phyloP scores from a whole-genome alignment of 1,139 yeast genomes.

The Hemisphaericaspora subhashii region DNA sequence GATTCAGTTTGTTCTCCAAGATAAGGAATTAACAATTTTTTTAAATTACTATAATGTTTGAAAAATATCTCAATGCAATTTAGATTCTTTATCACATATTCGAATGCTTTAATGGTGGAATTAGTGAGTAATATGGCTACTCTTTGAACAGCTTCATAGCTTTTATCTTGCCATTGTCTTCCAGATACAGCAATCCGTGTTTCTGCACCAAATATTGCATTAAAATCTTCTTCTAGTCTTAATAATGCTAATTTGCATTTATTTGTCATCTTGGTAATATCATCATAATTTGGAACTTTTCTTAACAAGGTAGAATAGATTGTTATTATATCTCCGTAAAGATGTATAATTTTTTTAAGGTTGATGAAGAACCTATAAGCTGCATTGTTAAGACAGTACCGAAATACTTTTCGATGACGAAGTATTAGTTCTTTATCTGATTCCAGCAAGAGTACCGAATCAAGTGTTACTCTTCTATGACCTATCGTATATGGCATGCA shows the following conservation, averaged over 20 bases:
- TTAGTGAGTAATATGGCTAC: conserved; percentile 21
- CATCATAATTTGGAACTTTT: conserved; percentile 46
- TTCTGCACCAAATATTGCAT: conserved; percentile 26
- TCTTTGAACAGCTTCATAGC: conserved; percentile 28
- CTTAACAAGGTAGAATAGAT: conserved; percentile 41
- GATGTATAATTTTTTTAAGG: conserved; percentile 35
- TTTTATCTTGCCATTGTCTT: conserved; percentile 27
- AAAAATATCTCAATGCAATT: conserved; percentile 38
- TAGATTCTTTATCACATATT: conserved; percentile 23
- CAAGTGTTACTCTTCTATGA: conserved; percentile 26
- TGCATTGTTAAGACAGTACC: conserved; percentile 35
- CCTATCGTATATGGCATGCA: conserved; percentile 43
- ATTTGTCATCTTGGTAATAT: conserved; percentile 37
- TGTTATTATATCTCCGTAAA: conserved; percentile 39
- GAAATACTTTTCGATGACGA: conserved; percentile 32
- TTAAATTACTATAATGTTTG: conserved; percentile 37
- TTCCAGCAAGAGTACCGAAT: conserved; percentile 19
- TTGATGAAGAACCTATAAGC: conserved; percentile 28
- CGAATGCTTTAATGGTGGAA: conserved; percentile 24
- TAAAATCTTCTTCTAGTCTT: conserved; percentile 35
- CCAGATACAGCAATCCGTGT: background rate
- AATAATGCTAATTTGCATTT: conserved; percentile 24
- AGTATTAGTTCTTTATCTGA: conserved; percentile 28
- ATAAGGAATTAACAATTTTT: conserved; percentile 39
- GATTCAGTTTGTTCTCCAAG: conserved; percentile 32